Evolutionary conservation across 495 filamentous ascomycete species (phyloP), one percentile per base, ranked within the genome.

Genomic region (Jackrogersella multiformis): DNA sequence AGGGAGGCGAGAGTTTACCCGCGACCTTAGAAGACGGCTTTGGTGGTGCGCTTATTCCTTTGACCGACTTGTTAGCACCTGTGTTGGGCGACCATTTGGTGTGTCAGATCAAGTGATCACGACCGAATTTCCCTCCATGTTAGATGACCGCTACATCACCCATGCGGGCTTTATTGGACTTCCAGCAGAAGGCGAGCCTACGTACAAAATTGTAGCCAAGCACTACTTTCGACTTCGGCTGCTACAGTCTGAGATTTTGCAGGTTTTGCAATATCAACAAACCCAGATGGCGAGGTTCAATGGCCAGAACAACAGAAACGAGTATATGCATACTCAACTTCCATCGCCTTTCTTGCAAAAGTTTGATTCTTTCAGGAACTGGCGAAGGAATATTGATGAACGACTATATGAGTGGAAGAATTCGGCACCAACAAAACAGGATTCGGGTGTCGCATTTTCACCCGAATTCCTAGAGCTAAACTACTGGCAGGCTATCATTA

Each of bases 11-110:
- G 88, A 97, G 80, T 98, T 92, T 85, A 82, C 92, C 18, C 89
- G 94, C 20, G 94, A 98, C 74, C 81, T 96, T 35, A 87, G 94
- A 46, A 85, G 94, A 61, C 86, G 94, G 24, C 80, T 98, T 16
- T 98, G 94, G 93, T 98, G 94, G 94, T 96, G 92, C 78, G 91
- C 92, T 1, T 98, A 98, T 74, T 93, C 91, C 28, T 90, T 97
- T 64, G 94, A 98, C 73, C 87, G 94, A 24, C 87, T 98, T 18
- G 94, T 97, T 51, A 90, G 90, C 63, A 92, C 92, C 13, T 97
- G 94, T 64, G 94, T 97, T 34, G 94, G 94, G 39, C 84, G 94
- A 35, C 94, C 94, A 12, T 96, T 97, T 72, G 93, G 94, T 24
- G 94, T 98, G 60, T 92, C 89, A 7, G 94, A 98, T 75, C 91